phyloP scores from a whole-genome alignment of 1,284 basidiomycete genomes.

The Cryptococcus sp. region DNA sequence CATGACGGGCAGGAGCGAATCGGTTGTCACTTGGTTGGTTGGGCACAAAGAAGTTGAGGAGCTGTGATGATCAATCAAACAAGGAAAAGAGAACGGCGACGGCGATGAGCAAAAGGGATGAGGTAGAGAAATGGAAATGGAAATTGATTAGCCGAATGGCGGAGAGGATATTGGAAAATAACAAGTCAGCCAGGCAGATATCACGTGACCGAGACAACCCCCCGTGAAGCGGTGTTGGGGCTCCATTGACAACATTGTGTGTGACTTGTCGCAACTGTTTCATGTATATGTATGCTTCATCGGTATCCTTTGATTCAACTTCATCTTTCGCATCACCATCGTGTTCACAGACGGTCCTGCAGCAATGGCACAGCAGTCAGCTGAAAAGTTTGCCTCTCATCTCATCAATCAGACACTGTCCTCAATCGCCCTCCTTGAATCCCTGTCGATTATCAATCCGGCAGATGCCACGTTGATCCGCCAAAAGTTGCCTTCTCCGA shows the following conservation, averaged over 20 bases:
- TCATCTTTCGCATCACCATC: background rate
- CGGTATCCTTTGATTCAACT: background rate
- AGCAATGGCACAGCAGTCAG: conserved; percentile 18
- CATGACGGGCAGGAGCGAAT: background rate
- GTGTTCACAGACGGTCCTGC: background rate
- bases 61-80: no score
- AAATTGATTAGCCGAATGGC: no score
- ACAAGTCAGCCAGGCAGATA: no score
- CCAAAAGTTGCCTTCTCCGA: conserved; percentile 38
- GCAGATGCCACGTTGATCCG: conserved; percentile 41
- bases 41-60: background rate
- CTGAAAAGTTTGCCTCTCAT: conserved; percentile 41
- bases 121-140: no score
- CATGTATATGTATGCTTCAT: background rate
- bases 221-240: no score
- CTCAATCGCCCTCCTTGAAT: conserved; percentile 41
- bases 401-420: conserved; percentile 46
- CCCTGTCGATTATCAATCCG: conserved; percentile 33
- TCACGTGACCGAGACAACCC: no score
- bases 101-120: background rate
- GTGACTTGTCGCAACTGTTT: no score
- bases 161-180: no score
- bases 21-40: background rate
- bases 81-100: background rate
- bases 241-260: no score